Conservation (phyloP, 2,329 filamentous ascomycete genomes). For the Cercospora sojina region DNA sequence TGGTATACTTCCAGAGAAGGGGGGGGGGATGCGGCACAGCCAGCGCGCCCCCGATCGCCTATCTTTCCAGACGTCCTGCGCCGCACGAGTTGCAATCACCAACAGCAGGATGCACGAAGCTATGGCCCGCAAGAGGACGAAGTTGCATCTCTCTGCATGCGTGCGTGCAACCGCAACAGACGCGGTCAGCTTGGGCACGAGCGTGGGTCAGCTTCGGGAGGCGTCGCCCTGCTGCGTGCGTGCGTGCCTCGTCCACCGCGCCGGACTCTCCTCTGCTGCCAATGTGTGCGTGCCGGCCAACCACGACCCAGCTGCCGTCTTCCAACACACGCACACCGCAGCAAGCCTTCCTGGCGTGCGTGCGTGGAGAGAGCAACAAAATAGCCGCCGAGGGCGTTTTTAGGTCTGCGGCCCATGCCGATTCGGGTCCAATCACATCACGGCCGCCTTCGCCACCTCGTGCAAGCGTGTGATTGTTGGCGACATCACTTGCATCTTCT, state of each 20-base stretch:
- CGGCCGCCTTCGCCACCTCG: not conserved
- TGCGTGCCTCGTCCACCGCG: not conserved
- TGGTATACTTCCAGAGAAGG: constrained; percentile 4
- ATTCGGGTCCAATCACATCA: not conserved
- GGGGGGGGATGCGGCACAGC: not conserved
- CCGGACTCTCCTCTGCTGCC: not conserved
- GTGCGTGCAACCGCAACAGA: constrained; percentile 12
- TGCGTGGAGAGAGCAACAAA: constrained; percentile 3
- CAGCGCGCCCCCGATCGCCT: not conserved
- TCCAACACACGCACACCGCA: constrained; percentile 4
- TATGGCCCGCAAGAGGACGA: constrained; percentile 16
- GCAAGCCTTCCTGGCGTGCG: not conserved
- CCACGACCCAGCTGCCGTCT: constrained; percentile 1
- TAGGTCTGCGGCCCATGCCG: not conserved
- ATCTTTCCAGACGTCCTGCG: constrained; percentile 2
- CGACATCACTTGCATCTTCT: constrained; percentile 2
- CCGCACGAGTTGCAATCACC: constrained; percentile 5
- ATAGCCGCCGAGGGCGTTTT: constrained; percentile 6
- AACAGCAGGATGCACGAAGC: constrained; percentile 12
- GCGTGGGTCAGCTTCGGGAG: constrained; percentile 14
- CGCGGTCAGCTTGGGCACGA: constrained; percentile 5
- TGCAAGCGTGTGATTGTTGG: not conserved
- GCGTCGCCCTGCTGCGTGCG: constrained; percentile 10
- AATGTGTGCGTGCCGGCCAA: not conserved
- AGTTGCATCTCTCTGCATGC: not conserved